A percentile compares a stretch with the other conserved stretches of the same genome.
phyloP scores from a whole-genome alignment of 192 early-diverging fungal genomes.

The Podila horticola region DNA sequence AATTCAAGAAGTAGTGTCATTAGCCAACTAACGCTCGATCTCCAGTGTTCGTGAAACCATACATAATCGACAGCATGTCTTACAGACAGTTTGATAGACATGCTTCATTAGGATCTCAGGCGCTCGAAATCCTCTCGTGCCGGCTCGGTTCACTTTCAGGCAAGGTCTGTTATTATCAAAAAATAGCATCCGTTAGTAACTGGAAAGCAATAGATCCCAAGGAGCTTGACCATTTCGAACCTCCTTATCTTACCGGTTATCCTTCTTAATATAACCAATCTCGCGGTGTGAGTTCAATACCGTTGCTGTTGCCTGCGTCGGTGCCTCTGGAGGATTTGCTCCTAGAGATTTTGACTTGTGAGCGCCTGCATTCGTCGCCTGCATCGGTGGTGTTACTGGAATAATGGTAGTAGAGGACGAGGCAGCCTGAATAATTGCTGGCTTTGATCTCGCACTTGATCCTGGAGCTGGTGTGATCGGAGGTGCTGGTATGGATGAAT shows the following conservation, averaged over 20 bases:
- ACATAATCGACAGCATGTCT: neutral
- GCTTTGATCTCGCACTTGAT: neutral
- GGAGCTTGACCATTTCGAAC: too few relatives aligned
- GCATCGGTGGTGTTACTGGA: too few relatives aligned
- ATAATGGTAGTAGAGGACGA: neutral
- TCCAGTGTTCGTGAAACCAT: too few relatives aligned
- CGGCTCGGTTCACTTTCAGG: conserved; percentile 84
- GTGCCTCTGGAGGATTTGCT: neutral
- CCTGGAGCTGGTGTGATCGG: neutral
- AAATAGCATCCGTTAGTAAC: neutral
- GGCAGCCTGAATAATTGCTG: neutral
- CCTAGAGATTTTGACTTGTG: neutral
- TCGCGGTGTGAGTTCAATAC: conserved; percentile 13
- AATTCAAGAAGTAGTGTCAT: neutral
- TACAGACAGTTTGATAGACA: conserved; percentile 78
- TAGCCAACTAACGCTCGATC: too few relatives aligned
- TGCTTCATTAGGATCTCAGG: conserved; percentile 93
- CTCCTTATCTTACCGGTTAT: conserved; percentile 56
- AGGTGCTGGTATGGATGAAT: neutral
- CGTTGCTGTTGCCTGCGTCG: conserved; percentile 1
- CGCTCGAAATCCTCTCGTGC: conserved; percentile 93
- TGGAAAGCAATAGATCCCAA: too few relatives aligned
- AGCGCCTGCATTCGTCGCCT: too few relatives aligned
- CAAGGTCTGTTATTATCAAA: conserved; percentile 61
- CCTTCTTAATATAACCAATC: conserved; percentile 62